These are phyloP conservation scores for Anisodus acutangulus DNA, from an alignment of 257 asterid species.

Conservation along the genomic window DNA sequence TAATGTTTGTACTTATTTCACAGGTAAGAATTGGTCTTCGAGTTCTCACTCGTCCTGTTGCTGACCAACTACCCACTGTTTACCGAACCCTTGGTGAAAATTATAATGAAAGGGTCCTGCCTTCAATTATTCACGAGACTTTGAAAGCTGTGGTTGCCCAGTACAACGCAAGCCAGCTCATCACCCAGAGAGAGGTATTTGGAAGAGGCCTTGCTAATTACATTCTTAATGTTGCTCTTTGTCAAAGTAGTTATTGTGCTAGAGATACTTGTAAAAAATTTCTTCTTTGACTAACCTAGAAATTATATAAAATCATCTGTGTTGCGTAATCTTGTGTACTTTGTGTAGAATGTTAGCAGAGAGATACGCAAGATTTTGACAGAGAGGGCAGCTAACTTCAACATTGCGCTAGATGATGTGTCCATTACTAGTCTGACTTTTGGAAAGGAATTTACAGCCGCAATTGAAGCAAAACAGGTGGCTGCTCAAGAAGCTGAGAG, in stretches of 20 bases:
- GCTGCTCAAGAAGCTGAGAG: slow-evolving; percentile 97
- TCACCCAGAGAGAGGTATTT: slow-evolving; percentile 90
- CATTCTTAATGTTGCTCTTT: neutral
- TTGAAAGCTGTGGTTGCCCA: slow-evolving; percentile 91
- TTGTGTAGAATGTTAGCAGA: slow-evolving; percentile 73
- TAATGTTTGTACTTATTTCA: slow-evolving; percentile 24
- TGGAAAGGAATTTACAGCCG: slow-evolving; percentile 86
- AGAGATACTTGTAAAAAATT: neutral
- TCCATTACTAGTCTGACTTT: slow-evolving; percentile 81
- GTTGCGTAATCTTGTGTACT: neutral
- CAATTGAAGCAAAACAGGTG: slow-evolving; percentile 94
- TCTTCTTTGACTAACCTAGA: neutral
- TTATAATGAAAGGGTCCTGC: slow-evolving; percentile 82
- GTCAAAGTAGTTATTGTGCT: neutral
- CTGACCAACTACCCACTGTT: slow-evolving; percentile 80
- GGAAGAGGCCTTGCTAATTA: slow-evolving; percentile 26
- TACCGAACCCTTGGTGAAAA: slow-evolving; percentile 84
- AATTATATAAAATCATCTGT: neutral
- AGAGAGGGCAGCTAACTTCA: slow-evolving; percentile 78
- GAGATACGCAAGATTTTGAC: slow-evolving; percentile 78
- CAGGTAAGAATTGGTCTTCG: slow-evolving; percentile 94
- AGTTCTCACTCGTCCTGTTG: slow-evolving; percentile 82
- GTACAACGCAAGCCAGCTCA: slow-evolving; percentile 89
- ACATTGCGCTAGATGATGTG: slow-evolving; percentile 92
- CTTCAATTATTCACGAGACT: slow-evolving; percentile 88